phyloP scores from a whole-genome alignment of 2,329 filamentous ascomycete species.

The Gliomastix tumulicola region DNA sequence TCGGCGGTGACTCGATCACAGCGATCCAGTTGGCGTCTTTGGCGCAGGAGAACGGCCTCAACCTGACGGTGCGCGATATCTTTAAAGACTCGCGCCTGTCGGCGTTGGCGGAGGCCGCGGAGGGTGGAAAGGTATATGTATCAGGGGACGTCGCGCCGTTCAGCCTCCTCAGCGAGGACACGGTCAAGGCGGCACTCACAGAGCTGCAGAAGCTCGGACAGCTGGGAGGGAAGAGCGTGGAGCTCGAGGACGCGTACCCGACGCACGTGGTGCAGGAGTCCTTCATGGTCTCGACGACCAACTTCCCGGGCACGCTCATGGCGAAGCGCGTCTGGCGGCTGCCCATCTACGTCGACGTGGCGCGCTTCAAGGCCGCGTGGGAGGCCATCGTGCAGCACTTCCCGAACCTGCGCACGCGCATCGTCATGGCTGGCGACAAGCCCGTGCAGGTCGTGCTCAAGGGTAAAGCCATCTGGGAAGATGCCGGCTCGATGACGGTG shows the following conservation, averaged over 20 bases:
- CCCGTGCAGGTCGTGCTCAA: conserved; percentile 2
- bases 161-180: too few species aligned
- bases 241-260: conserved; percentile 3
- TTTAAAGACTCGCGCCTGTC: conserved; percentile 39
- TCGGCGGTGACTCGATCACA: conserved; percentile 9
- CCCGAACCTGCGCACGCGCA: conserved; percentile 6
- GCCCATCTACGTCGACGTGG: conserved; percentile 8
- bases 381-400: conserved; percentile 2
- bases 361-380: conserved; percentile 6
- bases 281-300: conserved; percentile 6
- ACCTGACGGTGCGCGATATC: conserved; percentile 29
- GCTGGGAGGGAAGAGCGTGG: too few species aligned
- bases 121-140: neutral
- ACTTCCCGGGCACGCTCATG: conserved; percentile 8
- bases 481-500: neutral
- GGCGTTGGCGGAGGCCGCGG: neutral
- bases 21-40: conserved; percentile 6
- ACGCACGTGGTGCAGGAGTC: neutral
- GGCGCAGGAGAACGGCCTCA: conserved; percentile 1
- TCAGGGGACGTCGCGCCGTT: neutral
- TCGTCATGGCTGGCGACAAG: conserved; percentile 2
- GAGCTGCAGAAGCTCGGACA: too few species aligned
- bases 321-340: conserved; percentile 11
- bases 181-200: neutral
- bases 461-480: conserved; percentile 1